Evolutionary conservation across 495 filamentous ascomycete genomes (phyloP).

Genomic region (Penicillium bovifimosum): DNA sequence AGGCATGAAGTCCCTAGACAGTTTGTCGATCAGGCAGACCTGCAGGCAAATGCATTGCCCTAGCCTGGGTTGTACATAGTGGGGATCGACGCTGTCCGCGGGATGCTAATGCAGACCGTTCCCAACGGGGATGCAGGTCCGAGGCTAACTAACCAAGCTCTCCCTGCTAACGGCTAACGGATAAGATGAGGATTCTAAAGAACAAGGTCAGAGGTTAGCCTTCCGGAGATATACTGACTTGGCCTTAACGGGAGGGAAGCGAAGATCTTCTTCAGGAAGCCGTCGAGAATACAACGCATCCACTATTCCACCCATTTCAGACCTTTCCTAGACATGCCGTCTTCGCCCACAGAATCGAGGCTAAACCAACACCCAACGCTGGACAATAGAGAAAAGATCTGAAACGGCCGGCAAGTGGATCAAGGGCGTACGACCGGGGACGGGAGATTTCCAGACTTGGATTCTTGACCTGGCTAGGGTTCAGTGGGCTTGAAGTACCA

Average conservation of each 20-base stretch:
- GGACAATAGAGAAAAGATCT: slow-evolving; percentile 17
- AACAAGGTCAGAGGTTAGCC: too few species aligned
- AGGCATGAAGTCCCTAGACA: background rate
- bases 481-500: slow-evolving; percentile 14
- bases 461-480: slow-evolving; percentile 24
- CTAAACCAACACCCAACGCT: slow-evolving; percentile 7
- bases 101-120: slow-evolving; percentile 1
- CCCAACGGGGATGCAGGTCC: slow-evolving; percentile 3
- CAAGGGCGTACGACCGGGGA: background rate
- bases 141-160: background rate
- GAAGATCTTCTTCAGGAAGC: slow-evolving; percentile 2
- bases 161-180: background rate
- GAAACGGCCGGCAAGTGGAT: slow-evolving; percentile 26
- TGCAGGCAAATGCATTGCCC: background rate
- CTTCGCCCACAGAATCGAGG: slow-evolving; percentile 11
- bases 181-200: background rate
- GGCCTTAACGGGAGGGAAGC: background rate
- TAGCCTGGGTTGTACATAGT: slow-evolving; percentile 14
- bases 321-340: background rate
- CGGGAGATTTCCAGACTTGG: slow-evolving; percentile 14
- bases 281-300: slow-evolving; percentile 1
- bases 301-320: slow-evolving; percentile 5
- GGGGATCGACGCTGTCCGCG: background rate
- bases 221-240: background rate
- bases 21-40: slow-evolving; percentile 3